These are phyloP conservation scores for Apiotrichum laibachii DNA, from an alignment of 1,284 basidiomycete species.

Conservation along the genomic window DNA sequence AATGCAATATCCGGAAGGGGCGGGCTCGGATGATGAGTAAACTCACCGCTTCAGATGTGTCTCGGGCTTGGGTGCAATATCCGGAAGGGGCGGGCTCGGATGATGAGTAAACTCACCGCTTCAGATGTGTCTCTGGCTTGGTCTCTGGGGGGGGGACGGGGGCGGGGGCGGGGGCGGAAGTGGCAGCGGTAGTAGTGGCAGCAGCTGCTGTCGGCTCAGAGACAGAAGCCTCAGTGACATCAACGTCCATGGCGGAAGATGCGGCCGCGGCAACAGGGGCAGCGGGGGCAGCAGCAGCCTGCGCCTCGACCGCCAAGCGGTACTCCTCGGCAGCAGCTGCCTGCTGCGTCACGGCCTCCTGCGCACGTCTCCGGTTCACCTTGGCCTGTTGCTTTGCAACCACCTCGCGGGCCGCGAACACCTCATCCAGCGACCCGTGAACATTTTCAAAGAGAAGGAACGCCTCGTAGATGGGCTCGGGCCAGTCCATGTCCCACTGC, in stretches of 20 bases:
- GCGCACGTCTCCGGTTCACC: conserved; percentile 59
- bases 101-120: conserved; percentile 28
- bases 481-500: conserved; percentile 75
- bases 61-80: conserved; percentile 27
- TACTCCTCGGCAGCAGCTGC: conserved; percentile 18
- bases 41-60: conserved; percentile 29
- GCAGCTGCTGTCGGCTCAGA: too few species aligned
- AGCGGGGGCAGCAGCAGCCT: conserved; percentile 2
- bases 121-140: conserved; percentile 25
- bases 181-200: conserved; percentile 6
- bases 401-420: conserved; percentile 66
- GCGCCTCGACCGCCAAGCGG: conserved; percentile 11
- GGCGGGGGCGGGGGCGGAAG: conserved; percentile 3
- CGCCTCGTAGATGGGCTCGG: conserved; percentile 83
- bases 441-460: conserved; percentile 83
- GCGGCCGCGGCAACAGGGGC: conserved; percentile 5
- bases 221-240: conserved; percentile 5
- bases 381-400: conserved; percentile 66
- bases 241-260: neutral
- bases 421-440: conserved; percentile 67
- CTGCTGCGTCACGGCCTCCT: conserved; percentile 17
- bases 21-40: neutral
- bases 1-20: too few species aligned
- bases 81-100: too few species aligned
- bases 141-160: neutral